These are phyloP conservation scores for Wickerhamiella dianesei DNA, from an alignment of 805 yeast species.

Conservation along the genomic window DNA sequence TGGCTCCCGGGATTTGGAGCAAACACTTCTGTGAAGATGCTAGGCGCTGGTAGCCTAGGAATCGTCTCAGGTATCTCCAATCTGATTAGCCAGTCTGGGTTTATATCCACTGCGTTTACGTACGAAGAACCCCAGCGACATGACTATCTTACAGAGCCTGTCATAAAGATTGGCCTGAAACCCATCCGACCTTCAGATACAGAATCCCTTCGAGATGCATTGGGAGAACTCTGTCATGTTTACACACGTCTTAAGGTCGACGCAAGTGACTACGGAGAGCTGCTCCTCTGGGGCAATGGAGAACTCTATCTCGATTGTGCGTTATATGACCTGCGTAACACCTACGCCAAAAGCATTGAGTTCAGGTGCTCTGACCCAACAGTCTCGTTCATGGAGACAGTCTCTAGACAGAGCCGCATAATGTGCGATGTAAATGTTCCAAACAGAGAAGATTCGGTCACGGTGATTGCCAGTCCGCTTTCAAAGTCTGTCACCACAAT, in stretches of 20 bases:
- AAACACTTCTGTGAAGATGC: constrained; percentile 38
- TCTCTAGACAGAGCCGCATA: constrained; percentile 49
- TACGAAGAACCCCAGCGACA: not conserved
- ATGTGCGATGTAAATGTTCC: constrained; percentile 50
- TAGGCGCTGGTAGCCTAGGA: constrained; percentile 53
- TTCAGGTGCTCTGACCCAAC: constrained; percentile 78
- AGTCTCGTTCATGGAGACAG: constrained; percentile 67
- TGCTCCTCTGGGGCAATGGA: constrained; percentile 67
- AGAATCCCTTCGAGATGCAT: constrained; percentile 43
- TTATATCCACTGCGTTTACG: not conserved
- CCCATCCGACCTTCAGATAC: constrained; percentile 47
- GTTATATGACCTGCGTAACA: constrained; percentile 57
- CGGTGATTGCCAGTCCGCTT: constrained; percentile 22
- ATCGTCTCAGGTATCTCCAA: constrained; percentile 27
- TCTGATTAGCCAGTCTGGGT: not conserved
- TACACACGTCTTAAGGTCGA: constrained; percentile 56
- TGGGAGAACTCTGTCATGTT: constrained; percentile 45
- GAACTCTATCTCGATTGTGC: constrained; percentile 78
- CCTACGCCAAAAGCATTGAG: constrained; percentile 25
- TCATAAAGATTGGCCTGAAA: constrained; percentile 71
- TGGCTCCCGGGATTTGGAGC: constrained; percentile 60
- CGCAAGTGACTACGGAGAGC: constrained; percentile 84
- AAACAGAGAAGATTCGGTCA: constrained; percentile 41
- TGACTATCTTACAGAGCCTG: constrained; percentile 30
- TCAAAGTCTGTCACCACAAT: not conserved